Percentiles rank a stretch among this genome's conserved stretches.
Conservation (phyloP, 441 rosid species). For the Gossypium gossypioides region DNA sequence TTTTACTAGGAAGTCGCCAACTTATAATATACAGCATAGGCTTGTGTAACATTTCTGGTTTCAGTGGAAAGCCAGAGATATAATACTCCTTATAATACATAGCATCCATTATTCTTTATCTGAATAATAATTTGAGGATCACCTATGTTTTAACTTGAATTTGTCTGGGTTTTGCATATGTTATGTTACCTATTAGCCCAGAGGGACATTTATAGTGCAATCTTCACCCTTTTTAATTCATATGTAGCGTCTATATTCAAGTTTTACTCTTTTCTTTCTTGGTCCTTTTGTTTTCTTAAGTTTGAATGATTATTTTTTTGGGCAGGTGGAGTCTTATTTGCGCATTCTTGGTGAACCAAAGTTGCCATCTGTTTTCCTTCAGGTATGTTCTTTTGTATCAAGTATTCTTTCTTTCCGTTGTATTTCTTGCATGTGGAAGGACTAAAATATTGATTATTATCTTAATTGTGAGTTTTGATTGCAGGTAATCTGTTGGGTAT, state of each 20-base stretch:
- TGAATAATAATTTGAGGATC: not conserved
- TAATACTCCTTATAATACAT: not conserved
- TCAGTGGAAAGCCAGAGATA: not conserved
- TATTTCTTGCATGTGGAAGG: not conserved
- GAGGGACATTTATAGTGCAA: not conserved
- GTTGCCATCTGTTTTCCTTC: constrained; percentile 91
- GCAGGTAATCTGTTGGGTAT: constrained; percentile 90
- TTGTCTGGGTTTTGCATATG: not conserved
- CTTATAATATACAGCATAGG: not conserved
- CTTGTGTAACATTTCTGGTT: not conserved
- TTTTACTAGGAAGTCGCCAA: not conserved
- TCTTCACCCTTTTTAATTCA: not conserved
- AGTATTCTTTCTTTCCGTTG: constrained; percentile 5
- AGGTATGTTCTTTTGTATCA: constrained; percentile 35
- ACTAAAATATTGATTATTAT: constrained; percentile 8
- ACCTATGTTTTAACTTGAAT: not conserved
- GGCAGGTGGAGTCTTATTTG: constrained; percentile 91
- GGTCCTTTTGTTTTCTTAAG: constrained; percentile 1
- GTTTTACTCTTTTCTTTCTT: not conserved
- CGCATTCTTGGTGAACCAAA: constrained; percentile 79
- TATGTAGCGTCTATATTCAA: not conserved
- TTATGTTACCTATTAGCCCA: not conserved
- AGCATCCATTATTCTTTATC: not conserved
- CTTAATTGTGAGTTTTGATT: constrained; percentile 21
- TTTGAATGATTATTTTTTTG: constrained; percentile 1